Evolutionary conservation across 768 basidiomycete species (phyloP).

Genomic region (Termitomyces sp.): DNA sequence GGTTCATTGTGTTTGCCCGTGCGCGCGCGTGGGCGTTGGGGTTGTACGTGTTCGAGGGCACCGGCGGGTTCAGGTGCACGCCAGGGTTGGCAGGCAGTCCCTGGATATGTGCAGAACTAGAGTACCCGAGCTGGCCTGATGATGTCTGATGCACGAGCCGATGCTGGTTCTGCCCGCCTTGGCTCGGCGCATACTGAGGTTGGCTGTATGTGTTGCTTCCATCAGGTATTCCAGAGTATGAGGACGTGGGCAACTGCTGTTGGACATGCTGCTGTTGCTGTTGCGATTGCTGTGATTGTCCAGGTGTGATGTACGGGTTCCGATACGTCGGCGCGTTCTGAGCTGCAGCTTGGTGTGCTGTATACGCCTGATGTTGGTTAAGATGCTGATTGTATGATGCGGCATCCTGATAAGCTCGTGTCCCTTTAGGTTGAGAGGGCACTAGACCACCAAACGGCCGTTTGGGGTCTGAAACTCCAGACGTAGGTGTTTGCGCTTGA

Average conservation of each 20-base stretch:
- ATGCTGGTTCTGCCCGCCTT: conserved; percentile 31
- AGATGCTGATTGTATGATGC: conserved; percentile 93
- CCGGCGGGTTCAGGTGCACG: conserved; percentile 42
- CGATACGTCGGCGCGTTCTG: conserved; percentile 70
- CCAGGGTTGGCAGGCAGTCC: conserved; percentile 22
- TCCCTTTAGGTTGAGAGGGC: conserved; percentile 81
- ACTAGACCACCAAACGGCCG: conserved; percentile 92
- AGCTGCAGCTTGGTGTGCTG: conserved; percentile 74
- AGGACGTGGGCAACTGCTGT: conserved; percentile 23
- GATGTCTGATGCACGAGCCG: conserved; percentile 45
- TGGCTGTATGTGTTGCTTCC: conserved; percentile 24
- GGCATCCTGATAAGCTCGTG: conserved; percentile 86
- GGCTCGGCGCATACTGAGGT: conserved; percentile 30
- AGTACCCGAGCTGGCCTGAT: conserved; percentile 37
- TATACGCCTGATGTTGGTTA: conserved; percentile 90
- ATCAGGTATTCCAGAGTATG: conserved; percentile 27
- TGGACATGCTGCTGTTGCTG: too few species aligned
- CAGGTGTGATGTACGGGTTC: conserved; percentile 73
- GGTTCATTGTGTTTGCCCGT: conserved; percentile 89
- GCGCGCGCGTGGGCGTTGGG: conserved; percentile 59
- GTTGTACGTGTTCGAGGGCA: conserved; percentile 66
- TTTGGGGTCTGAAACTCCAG: conserved; percentile 56
- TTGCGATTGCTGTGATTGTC: conserved; percentile 32
- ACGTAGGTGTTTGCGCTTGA: conserved; percentile 20
- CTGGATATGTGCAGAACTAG: conserved; percentile 29